phyloP scores from a whole-genome alignment of 805 yeast species.

The Kodamaea hsintzibuensis region DNA sequence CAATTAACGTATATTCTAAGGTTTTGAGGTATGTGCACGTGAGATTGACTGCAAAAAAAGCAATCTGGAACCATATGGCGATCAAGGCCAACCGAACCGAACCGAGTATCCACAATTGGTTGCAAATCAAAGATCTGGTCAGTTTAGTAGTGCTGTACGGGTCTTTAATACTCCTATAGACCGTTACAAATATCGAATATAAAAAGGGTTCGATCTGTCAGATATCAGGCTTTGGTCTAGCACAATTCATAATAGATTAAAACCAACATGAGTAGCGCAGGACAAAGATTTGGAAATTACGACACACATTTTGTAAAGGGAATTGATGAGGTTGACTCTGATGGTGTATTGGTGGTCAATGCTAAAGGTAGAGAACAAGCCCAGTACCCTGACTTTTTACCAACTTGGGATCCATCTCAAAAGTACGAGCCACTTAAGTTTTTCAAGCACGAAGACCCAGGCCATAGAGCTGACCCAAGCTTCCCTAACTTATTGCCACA shows the following conservation, averaged over 20 bases:
- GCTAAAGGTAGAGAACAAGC: constrained; percentile 34
- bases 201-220: neutral
- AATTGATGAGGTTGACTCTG: constrained; percentile 47
- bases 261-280: constrained; percentile 9
- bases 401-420: constrained; percentile 66
- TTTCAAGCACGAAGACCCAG: constrained; percentile 63
- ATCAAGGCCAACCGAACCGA: constrained; percentile 4
- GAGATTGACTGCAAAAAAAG: neutral
- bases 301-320: constrained; percentile 54
- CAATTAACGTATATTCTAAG: neutral
- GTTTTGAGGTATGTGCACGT: neutral
- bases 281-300: constrained; percentile 31
- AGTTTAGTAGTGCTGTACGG: neutral
- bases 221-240: neutral
- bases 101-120: constrained; percentile 5
- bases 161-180: neutral
- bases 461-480: constrained; percentile 61
- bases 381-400: constrained; percentile 57
- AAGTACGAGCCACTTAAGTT: constrained; percentile 52
- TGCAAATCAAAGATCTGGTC: neutral
- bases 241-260: too few species aligned
- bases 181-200: neutral
- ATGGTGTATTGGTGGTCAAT: constrained; percentile 51
- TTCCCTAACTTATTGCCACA: constrained; percentile 53
- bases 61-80: neutral